Evolutionary conservation across 2,329 filamentous ascomycete species (phyloP), one percentile per base, ranked within the genome.

Genomic region (Juglanconis sp.): DNA sequence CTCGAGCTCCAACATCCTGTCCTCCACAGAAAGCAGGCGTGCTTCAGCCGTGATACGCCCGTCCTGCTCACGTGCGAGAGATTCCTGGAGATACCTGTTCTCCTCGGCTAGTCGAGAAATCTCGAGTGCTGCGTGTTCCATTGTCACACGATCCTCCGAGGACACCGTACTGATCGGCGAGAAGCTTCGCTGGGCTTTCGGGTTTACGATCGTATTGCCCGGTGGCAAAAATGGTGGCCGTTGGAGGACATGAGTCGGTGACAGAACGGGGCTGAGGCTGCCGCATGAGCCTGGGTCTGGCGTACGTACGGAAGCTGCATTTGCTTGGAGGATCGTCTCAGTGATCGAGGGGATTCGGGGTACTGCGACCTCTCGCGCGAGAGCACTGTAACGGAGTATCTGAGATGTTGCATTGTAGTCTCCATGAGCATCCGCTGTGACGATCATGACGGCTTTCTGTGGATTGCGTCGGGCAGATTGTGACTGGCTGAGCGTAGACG

Each of bases 381-480:
- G 82, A 0, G 95, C 94, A 30, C 91, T 95, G 76, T 99, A 99
- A 17, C 94, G 88, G 1, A 99, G 80, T 63, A 99, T 98, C 71
- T 98, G 95, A 5, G 91, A 96, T 0, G 95, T 99, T 11, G 95
- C 92, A 70, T 98, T 98, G 79, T 93, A 97, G 73, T 99, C 95
- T 42, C 95, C 94, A 11, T 90, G 76, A 0, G 95, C 91, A 69
- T 99, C 94, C 3, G 94, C 95, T 0, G 94, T 96, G 15, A 98
- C 94, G 59, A 99, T 90, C 93, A 99, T 98, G 68, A 96, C 87
- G 1, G 89, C 93, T 69, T 90, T 93, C 71, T 98, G 95, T 0
- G 92, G 90, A 64, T 87, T 85, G 15, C 87, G 85, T 13, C 81
- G 73, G 70, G 65, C 79, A 62, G 57, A 71, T 60, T 81, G 77